Evolutionary conservation across 495 filamentous ascomycete species (phyloP).

Genomic region (Glonium stellatum): DNA sequence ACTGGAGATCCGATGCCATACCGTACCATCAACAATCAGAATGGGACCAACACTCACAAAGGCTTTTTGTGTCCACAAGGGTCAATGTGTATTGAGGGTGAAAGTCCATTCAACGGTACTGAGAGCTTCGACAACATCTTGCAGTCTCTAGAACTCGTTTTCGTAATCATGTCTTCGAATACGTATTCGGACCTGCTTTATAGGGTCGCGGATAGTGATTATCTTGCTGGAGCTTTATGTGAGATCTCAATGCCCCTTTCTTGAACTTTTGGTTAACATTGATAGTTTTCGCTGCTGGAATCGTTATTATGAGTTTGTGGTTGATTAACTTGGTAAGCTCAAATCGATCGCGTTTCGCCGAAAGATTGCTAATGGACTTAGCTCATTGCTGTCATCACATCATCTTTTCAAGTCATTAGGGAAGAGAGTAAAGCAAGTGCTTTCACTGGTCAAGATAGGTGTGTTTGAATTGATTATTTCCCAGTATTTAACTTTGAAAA

Average conservation of each 20-base stretch:
- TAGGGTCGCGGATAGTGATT: slow-evolving; percentile 84
- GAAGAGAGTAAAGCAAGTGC: slow-evolving; percentile 93
- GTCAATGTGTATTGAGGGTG: slow-evolving; percentile 72
- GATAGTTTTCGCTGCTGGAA: slow-evolving; percentile 64
- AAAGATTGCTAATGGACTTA: neutral
- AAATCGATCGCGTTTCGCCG: neutral
- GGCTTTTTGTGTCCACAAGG: slow-evolving; percentile 84
- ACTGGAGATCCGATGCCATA: slow-evolving; percentile 59
- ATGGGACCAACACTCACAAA: slow-evolving; percentile 53
- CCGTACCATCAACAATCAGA: slow-evolving; percentile 46
- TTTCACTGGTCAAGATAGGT: slow-evolving; percentile 70
- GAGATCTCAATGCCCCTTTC: slow-evolving; percentile 39
- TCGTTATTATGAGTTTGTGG: slow-evolving; percentile 94
- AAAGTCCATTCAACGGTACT: slow-evolving; percentile 77
- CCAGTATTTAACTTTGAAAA: neutral
- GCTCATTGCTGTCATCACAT: slow-evolving; percentile 95
- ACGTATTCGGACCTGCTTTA: slow-evolving; percentile 94
- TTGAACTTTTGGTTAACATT: slow-evolving; percentile 16
- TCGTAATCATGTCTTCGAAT: slow-evolving; percentile 97
- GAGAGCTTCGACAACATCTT: slow-evolving; percentile 93
- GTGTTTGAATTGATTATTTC: neutral
- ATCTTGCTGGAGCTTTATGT: slow-evolving; percentile 61
- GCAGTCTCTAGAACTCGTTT: slow-evolving; percentile 88
- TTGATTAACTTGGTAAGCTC: slow-evolving; percentile 66
- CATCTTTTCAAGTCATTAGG: slow-evolving; percentile 95